A percentile compares a stretch with the other conserved stretches of the same genome.
Evolutionary conservation across 371 early-diverging fungal genomes (phyloP).

Genomic region (Mortierella sp.): DNA sequence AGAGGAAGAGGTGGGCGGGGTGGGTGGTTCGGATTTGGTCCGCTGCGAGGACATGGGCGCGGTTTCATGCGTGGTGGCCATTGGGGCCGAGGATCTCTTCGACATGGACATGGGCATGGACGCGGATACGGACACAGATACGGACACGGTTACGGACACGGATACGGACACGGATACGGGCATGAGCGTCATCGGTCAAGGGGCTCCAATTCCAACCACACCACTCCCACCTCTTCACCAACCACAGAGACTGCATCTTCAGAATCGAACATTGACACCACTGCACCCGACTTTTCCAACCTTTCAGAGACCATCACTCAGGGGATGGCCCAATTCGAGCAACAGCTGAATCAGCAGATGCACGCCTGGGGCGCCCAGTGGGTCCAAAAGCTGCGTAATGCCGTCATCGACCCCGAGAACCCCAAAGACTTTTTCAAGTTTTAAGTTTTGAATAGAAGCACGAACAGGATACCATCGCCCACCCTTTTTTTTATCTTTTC

Average conservation of each 20-base stretch:
- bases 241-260: neutral
- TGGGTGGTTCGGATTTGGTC: neutral
- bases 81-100: neutral
- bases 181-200: neutral
- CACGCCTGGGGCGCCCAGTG: conserved; percentile 10
- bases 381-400: neutral
- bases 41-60: neutral
- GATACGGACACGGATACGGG: neutral
- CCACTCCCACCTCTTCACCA: neutral
- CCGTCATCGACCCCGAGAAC: conserved; percentile 9
- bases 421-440: neutral
- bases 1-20: neutral
- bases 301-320: conserved; percentile 12
- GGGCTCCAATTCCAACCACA: neutral
- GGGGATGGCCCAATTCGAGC: conserved; percentile 19
- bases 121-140: neutral
- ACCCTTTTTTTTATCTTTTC: neutral
- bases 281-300: neutral
- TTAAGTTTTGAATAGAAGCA: no score
- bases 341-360: conserved; percentile 18
- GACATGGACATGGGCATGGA: no score
- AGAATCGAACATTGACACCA: neutral
- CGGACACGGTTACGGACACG: neutral
- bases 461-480: neutral
- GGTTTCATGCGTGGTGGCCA: neutral